phyloP scores from a whole-genome alignment of 345 rosid genomes.

The Brassica nigra region DNA sequence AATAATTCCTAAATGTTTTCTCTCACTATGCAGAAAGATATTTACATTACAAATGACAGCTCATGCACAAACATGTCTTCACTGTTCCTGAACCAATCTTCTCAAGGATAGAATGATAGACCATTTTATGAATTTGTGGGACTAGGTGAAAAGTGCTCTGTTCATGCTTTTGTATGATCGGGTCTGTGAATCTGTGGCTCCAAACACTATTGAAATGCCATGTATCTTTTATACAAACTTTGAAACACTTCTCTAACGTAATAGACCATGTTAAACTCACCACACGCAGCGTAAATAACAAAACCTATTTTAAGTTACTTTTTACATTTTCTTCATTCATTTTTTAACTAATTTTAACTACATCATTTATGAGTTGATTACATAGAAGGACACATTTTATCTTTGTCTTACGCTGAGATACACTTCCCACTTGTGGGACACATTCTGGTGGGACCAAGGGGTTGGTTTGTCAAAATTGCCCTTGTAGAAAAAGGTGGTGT shows the following conservation, averaged over 20 bases:
- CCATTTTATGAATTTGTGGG: background rate
- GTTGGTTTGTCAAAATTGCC: no score
- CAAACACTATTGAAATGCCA: background rate
- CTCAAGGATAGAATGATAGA: slow-evolving; percentile 3
- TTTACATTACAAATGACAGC: background rate
- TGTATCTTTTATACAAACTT: background rate
- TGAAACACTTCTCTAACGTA: background rate
- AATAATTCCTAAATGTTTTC: background rate
- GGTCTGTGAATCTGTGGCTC: background rate
- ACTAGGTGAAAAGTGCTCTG: background rate
- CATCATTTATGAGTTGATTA: no score
- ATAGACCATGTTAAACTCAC: background rate
- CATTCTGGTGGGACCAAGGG: no score
- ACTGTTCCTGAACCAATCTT: slow-evolving; percentile 9
- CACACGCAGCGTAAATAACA: background rate
- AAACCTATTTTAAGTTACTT: no score
- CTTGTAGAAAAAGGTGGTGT: no score
- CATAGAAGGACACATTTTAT: no score
- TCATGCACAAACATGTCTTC: background rate
- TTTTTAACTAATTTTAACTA: no score
- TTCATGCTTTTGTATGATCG: background rate
- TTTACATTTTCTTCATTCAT: no score
- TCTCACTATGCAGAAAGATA: background rate
- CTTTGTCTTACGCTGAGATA: no score
- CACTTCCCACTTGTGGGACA: no score